These are phyloP conservation scores for Apophysomyces trapeziformis DNA, from an alignment of 371 early-diverging fungal species.

Conservation along the genomic window DNA sequence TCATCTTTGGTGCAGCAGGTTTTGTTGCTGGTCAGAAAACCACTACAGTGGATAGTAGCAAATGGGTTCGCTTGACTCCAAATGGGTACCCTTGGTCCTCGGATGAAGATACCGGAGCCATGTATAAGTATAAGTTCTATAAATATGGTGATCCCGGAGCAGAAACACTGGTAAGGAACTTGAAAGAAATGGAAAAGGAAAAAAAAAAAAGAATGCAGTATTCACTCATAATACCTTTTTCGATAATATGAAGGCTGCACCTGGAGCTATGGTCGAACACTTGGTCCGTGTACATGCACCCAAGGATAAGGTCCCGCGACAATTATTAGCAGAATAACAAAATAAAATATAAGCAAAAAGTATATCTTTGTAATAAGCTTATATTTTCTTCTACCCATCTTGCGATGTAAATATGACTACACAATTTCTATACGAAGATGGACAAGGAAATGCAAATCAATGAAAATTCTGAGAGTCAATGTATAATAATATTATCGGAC, in stretches of 20 bases:
- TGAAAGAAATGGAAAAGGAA: background rate
- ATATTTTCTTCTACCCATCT: no score
- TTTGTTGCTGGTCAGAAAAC: conserved; percentile 17
- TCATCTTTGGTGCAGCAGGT: conserved; percentile 16
- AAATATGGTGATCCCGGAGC: conserved; percentile 8
- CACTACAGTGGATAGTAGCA: background rate
- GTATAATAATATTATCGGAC: no score
- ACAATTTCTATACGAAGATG: no score
- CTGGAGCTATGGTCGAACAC: conserved; percentile 17
- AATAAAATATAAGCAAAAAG: background rate
- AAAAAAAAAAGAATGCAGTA: background rate
- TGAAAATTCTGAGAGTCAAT: no score
- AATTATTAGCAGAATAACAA: conserved; percentile 1
- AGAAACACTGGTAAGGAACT: conserved; percentile 6
- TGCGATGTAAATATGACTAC: no score
- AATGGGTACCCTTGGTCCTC: conserved; percentile 13
- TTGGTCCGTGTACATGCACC: conserved; percentile 8
- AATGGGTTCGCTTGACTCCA: conserved; percentile 5
- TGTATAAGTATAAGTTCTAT: conserved; percentile 11
- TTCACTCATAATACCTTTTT: background rate
- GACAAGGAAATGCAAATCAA: no score
- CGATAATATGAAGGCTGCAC: background rate
- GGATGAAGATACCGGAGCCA: background rate
- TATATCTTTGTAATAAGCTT: no score
- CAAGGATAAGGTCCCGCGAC: conserved; percentile 13